Evolutionary conservation across 2,329 filamentous ascomycete genomes (phyloP).

Genomic region (Fusarium albidum): DNA sequence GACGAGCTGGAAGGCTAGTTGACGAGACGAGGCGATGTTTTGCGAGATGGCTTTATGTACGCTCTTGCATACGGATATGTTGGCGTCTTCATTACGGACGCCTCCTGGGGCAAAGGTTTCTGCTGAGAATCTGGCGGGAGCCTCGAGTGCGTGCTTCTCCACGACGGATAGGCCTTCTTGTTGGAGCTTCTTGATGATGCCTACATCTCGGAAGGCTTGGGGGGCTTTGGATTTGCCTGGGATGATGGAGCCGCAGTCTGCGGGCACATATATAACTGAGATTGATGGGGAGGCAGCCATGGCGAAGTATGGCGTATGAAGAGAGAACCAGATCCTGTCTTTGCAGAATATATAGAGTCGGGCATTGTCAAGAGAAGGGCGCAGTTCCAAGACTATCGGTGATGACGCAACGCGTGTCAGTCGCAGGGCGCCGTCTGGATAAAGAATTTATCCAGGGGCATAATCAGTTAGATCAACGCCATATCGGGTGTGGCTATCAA

Average conservation of each 20-base stretch:
- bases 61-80: conserved; percentile 23
- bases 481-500: too few relatives aligned
- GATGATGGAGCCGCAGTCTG: conserved; percentile 34
- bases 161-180: conserved; percentile 5
- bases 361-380: background rate
- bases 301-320: too few relatives aligned
- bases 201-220: conserved; percentile 25
- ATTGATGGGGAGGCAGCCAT: conserved; percentile 19
- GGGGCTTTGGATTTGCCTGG: conserved; percentile 37
- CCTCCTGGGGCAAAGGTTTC: conserved; percentile 11
- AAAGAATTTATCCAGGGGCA: too few relatives aligned
- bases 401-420: too few relatives aligned
- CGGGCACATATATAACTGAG: conserved; percentile 30
- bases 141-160: conserved; percentile 18
- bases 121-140: conserved; percentile 14
- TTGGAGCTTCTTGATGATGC: conserved; percentile 5
- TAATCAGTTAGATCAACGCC: too few relatives aligned
- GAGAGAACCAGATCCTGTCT: too few relatives aligned
- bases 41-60: conserved; percentile 7
- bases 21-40: background rate
- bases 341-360: background rate
- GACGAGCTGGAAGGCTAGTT: conserved; percentile 22
- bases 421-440: too few relatives aligned
- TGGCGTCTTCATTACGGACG: conserved; percentile 24
- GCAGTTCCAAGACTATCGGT: too few relatives aligned